Percentiles rank a stretch among this genome's conserved stretches.
phyloP scores from a whole-genome alignment of 257 asterid species.

The Solanum chmielewskii region DNA sequence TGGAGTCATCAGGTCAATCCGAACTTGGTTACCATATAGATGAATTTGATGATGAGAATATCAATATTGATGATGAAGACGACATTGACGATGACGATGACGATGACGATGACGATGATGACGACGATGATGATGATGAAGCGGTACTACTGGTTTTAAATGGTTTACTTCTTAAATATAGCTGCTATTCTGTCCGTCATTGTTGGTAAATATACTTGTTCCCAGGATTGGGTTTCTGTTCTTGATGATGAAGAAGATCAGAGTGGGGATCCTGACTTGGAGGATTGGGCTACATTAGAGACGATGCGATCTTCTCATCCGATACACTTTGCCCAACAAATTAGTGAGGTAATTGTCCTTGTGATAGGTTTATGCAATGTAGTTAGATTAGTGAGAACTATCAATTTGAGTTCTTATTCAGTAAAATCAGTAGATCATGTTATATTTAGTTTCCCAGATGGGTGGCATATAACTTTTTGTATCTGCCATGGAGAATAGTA shows the following conservation, averaged over 20 bases:
- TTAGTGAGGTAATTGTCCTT: slow-evolving; percentile 49
- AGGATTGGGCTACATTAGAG: slow-evolving; percentile 94
- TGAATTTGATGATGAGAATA: slow-evolving; percentile 62
- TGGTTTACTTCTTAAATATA: slow-evolving; percentile 19
- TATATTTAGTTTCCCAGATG: neutral
- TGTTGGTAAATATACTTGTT: slow-evolving; percentile 8
- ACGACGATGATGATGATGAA: slow-evolving; percentile 41
- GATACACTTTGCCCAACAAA: slow-evolving; percentile 71
- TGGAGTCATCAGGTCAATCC: slow-evolving; percentile 61
- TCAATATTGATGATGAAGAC: slow-evolving; percentile 38
- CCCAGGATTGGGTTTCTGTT: slow-evolving; percentile 86
- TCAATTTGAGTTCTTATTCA: neutral
- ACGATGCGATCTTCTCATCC: slow-evolving; percentile 96
- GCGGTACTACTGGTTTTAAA: slow-evolving; percentile 13
- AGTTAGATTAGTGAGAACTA: neutral
- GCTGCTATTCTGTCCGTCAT: slow-evolving; percentile 1
- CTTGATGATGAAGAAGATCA: slow-evolving; percentile 63
- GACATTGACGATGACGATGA: slow-evolving; percentile 4
- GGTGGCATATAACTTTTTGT: neutral
- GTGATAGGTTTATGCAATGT: neutral
- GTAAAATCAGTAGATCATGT: neutral
- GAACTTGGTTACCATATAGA: slow-evolving; percentile 55
- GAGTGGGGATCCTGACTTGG: slow-evolving; percentile 67
- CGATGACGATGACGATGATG: slow-evolving; percentile 38
- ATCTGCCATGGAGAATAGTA: neutral